phyloP scores from a whole-genome alignment of 2,329 filamentous ascomycete species.

The Neocatenulostroma microsporum region DNA sequence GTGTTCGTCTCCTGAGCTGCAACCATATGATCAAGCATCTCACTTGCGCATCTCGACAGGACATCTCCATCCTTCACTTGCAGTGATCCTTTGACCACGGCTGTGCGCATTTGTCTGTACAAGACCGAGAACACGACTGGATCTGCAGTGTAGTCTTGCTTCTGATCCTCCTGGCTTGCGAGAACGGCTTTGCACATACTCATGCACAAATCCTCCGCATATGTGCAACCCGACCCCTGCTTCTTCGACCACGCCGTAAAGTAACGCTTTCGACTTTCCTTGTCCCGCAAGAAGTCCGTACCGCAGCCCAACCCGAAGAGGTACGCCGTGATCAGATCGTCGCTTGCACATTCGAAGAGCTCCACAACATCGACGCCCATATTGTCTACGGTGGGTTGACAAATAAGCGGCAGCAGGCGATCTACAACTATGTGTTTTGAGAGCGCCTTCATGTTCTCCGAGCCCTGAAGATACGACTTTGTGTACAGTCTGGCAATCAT shows the following conservation, averaged over 20 bases:
- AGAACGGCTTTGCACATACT: constrained; percentile 45
- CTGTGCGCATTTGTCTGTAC: constrained; percentile 34
- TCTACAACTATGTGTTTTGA: constrained; percentile 50
- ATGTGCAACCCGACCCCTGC: constrained; percentile 32
- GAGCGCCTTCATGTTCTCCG: constrained; percentile 52
- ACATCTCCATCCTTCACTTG: neutral
- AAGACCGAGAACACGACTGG: constrained; percentile 51
- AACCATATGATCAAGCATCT: constrained; percentile 61
- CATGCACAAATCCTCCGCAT: constrained; percentile 56
- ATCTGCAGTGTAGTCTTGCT: constrained; percentile 1
- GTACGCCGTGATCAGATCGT: constrained; percentile 59
- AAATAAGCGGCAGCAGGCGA: constrained; percentile 49
- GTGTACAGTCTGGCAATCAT: constrained; percentile 72
- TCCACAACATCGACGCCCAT: constrained; percentile 40
- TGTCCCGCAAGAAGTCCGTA: constrained; percentile 39
- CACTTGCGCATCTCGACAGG: constrained; percentile 43
- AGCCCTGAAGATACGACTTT: constrained; percentile 56
- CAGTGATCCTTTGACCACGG: constrained; percentile 36
- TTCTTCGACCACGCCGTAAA: constrained; percentile 30
- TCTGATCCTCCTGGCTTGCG: constrained; percentile 27
- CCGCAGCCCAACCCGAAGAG: constrained; percentile 3
- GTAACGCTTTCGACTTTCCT: constrained; percentile 50
- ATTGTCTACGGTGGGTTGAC: constrained; percentile 32
- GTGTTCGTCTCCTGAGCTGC: constrained; percentile 59
- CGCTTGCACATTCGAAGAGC: constrained; percentile 58